Percentiles rank a stretch among this genome's conserved stretches.
Conservation (phyloP, 495 filamentous ascomycete genomes). For the Aspergillus campestris region DNA sequence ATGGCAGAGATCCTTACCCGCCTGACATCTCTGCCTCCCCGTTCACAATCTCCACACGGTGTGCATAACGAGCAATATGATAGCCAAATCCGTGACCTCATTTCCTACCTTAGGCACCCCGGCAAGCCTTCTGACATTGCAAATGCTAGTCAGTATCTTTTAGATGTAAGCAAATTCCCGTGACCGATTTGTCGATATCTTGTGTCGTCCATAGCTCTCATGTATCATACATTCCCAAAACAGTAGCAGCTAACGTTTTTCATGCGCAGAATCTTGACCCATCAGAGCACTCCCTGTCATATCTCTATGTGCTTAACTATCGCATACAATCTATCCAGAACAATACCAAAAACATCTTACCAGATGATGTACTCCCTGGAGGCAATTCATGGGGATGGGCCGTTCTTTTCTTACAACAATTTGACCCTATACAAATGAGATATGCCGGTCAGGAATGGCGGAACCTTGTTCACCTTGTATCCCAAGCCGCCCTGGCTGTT, state of each 20-base stretch:
- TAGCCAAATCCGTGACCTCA: slow-evolving; percentile 19
- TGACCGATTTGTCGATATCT: not conserved
- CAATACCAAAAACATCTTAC: slow-evolving; percentile 9
- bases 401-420: slow-evolving; percentile 39
- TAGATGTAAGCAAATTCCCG: slow-evolving; percentile 21
- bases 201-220: too few relatives aligned
- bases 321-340: slow-evolving; percentile 24
- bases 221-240: too few relatives aligned
- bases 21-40: slow-evolving; percentile 8
- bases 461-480: slow-evolving; percentile 41
- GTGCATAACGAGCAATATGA: slow-evolving; percentile 20
- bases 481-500: slow-evolving; percentile 26
- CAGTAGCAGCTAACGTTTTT: not conserved
- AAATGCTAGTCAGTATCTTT: slow-evolving; percentile 10
- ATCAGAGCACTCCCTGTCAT: slow-evolving; percentile 33
- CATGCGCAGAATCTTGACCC: slow-evolving; percentile 32
- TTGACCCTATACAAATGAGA: slow-evolving; percentile 51
- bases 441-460: slow-evolving; percentile 49
- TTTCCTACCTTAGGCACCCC: slow-evolving; percentile 16
- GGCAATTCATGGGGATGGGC: slow-evolving; percentile 40
- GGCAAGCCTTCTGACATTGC: slow-evolving; percentile 9
- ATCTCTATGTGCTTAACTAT: slow-evolving; percentile 29
- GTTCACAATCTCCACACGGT: not conserved
- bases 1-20: slow-evolving; percentile 12
- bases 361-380: slow-evolving; percentile 21